phyloP scores from a whole-genome alignment of 2,329 filamentous ascomycete species.

The Fusarium sp. region DNA sequence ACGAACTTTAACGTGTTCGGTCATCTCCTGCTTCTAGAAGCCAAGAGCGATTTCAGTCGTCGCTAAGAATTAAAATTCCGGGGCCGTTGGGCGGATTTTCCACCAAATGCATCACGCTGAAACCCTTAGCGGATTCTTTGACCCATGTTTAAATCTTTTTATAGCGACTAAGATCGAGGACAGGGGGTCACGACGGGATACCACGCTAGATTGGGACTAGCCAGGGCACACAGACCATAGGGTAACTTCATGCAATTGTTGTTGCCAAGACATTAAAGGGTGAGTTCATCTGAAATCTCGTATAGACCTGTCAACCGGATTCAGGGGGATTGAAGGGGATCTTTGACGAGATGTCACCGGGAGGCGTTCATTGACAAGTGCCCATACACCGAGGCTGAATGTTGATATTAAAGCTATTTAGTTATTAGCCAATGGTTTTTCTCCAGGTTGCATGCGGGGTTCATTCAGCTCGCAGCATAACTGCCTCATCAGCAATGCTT shows the following conservation, averaged over 20 bases:
- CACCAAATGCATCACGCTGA: neutral
- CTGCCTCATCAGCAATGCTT: fast-evolving
- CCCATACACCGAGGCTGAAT: fast-evolving
- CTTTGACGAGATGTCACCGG: fast-evolving
- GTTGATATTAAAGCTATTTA: fast-evolving
- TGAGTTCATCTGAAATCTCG: neutral
- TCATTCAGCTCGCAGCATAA: no score
- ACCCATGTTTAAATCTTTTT: neutral
- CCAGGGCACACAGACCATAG: neutral
- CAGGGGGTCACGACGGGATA: neutral
- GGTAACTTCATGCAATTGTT: neutral
- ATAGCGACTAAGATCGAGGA: neutral
- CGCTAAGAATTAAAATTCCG: neutral
- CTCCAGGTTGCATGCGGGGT: no score
- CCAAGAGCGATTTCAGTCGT: neutral
- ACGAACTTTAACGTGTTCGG: neutral
- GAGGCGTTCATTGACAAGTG: fast-evolving
- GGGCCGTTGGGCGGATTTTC: neutral
- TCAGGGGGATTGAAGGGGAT: fast-evolving
- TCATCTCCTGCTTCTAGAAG: neutral
- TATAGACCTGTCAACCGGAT: neutral
- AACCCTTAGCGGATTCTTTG: neutral
- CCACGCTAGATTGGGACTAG: neutral
- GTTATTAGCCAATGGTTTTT: no score
- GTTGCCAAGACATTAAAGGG: neutral